A percentile compares a stretch with the other conserved stretches of the same genome.
Conservation (phyloP, 441 rosid genomes). For the Biscutella auriculata region DNA sequence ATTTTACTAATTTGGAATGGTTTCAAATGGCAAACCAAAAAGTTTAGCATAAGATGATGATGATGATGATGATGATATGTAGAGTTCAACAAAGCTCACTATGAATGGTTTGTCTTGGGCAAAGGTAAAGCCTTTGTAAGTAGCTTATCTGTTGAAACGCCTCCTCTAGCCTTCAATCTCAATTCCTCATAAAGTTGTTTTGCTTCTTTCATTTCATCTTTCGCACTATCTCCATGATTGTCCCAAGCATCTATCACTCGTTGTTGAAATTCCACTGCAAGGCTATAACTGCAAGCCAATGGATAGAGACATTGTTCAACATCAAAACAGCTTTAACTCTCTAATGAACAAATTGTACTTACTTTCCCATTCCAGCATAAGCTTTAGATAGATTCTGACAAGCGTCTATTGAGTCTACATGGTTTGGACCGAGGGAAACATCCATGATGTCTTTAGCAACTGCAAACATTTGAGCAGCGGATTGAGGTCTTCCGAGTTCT, state of each 20-base stretch:
- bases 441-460: slow-evolving; percentile 89
- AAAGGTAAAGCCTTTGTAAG: slow-evolving; percentile 40
- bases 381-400: slow-evolving; percentile 92
- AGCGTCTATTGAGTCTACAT: slow-evolving; percentile 72
- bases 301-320: no score
- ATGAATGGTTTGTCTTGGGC: slow-evolving; percentile 23
- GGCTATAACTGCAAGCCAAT: slow-evolving; percentile 48
- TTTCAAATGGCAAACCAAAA: no score
- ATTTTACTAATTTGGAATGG: no score
- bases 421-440: slow-evolving; percentile 82
- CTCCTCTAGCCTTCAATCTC: slow-evolving; percentile 47
- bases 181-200: slow-evolving; percentile 42
- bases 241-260: slow-evolving; percentile 75
- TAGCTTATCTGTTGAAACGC: slow-evolving; percentile 24
- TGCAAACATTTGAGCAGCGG: slow-evolving; percentile 92
- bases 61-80: no score
- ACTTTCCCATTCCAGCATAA: slow-evolving; percentile 74
- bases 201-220: slow-evolving; percentile 64
- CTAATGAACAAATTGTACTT: no score
- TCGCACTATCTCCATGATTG: slow-evolving; percentile 60
- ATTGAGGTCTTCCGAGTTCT: slow-evolving; percentile 80
- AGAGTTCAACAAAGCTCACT: slow-evolving; percentile 1
- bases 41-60: neutral
- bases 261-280: slow-evolving; percentile 82
- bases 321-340: no score